Evolutionary conservation across 2,329 filamentous ascomycete species (phyloP).

Genomic region (Reticulascus tulasneorum): DNA sequence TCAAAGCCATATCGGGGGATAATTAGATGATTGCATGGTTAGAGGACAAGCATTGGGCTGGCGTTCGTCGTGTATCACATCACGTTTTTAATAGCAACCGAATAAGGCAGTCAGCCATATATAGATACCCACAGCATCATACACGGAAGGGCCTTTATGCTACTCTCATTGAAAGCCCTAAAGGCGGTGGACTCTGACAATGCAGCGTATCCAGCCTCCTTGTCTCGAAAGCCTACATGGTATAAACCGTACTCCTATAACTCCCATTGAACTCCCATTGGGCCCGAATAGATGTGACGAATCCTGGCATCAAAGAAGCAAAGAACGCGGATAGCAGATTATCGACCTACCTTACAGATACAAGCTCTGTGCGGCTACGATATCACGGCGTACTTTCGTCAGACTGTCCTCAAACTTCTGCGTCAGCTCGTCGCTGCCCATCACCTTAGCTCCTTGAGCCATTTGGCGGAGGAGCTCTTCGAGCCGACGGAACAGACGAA

Average conservation of each 20-base stretch:
- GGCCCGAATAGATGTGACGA: no score
- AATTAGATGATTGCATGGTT: not conserved
- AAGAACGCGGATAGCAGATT: no score
- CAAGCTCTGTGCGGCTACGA: conserved; percentile 90
- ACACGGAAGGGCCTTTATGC: conserved; percentile 14
- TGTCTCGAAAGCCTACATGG: conserved; percentile 13
- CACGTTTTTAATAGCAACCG: not conserved
- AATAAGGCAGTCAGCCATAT: not conserved
- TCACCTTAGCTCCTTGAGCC: conserved; percentile 92
- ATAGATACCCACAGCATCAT: conserved; percentile 1
- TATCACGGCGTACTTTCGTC: conserved; percentile 82
- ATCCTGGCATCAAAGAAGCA: no score
- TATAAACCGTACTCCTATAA: conserved; percentile 3
- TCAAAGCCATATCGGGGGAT: conserved; percentile 20
- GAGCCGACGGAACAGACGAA: conserved; percentile 90
- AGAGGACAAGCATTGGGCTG: not conserved
- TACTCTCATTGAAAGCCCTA: conserved; percentile 15
- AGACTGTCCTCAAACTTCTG: conserved; percentile 87
- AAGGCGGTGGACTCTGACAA: no score
- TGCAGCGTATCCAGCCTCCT: no score
- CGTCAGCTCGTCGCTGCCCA: conserved; percentile 93
- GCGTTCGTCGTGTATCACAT: not conserved
- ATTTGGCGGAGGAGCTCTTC: conserved; percentile 94
- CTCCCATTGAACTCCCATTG: no score
- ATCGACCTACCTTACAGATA: conserved; percentile 73